Evolutionary conservation across 2,329 filamentous ascomycete genomes (phyloP).

Genomic region (Fusarium drepaniforme): DNA sequence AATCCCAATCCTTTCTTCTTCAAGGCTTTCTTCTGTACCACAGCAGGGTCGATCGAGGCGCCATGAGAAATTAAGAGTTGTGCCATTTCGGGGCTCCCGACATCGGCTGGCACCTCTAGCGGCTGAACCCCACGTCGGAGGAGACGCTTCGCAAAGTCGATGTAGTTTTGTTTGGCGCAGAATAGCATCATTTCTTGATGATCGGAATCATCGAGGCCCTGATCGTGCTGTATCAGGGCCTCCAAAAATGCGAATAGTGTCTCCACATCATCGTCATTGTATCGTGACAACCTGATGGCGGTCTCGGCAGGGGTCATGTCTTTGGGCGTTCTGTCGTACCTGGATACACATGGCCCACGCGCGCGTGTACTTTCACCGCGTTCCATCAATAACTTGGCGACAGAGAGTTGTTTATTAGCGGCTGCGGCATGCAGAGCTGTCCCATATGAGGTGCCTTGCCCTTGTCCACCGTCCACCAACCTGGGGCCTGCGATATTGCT

Average conservation of each 20-base stretch:
- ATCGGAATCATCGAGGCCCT: neutral
- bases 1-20: neutral
- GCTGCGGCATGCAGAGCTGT: conserved; percentile 24
- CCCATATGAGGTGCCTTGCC: neutral
- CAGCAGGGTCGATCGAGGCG: neutral
- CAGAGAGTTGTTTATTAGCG: fast-evolving
- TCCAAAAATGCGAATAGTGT: neutral
- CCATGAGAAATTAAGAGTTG: neutral
- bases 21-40: neutral
- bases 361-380: neutral
- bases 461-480: conserved; percentile 13
- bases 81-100: neutral
- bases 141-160: neutral
- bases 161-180: neutral
- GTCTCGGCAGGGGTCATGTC: neutral
- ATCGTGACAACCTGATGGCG: neutral
- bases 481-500: neutral
- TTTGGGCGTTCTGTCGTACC: fast-evolving
- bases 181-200: neutral
- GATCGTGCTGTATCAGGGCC: neutral
- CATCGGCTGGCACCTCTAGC: neutral
- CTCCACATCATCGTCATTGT: neutral
- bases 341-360: neutral
- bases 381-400: neutral
- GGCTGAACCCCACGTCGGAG: neutral